Percentiles rank a stretch among this genome's conserved stretches.
These are phyloP conservation scores for Termitomyces sp. DNA, from an alignment of 768 basidiomycete genomes.

Conservation along the genomic window DNA sequence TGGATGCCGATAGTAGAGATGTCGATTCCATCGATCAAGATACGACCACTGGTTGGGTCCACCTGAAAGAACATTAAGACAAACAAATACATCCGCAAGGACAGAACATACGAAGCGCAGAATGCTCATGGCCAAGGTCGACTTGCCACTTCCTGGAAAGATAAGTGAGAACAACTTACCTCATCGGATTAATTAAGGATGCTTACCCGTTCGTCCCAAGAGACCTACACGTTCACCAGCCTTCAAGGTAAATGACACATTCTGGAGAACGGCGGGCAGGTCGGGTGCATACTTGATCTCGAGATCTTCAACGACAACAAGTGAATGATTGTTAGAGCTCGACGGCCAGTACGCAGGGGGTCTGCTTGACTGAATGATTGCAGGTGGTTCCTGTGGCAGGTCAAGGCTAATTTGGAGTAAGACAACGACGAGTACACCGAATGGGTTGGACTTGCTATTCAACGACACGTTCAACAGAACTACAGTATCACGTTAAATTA, in stretches of 20 bases:
- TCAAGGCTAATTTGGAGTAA: conserved; percentile 39
- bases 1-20: conserved; percentile 81
- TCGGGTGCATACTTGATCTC: conserved; percentile 82
- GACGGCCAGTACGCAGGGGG: conserved; percentile 95
- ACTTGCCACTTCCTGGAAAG: conserved; percentile 64
- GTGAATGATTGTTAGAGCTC: conserved; percentile 46
- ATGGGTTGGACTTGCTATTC: conserved; percentile 55
- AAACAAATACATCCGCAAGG: not conserved
- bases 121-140: conserved; percentile 82
- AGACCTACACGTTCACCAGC: conserved; percentile 75
- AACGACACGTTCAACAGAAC: conserved; percentile 86
- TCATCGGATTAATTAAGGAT: not conserved
- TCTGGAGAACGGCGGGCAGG: conserved; percentile 73
- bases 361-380: conserved; percentile 64
- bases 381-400: conserved; percentile 82
- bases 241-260: conserved; percentile 67
- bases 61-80: conserved; percentile 33
- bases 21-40: conserved; percentile 85
- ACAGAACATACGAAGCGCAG: conserved; percentile 62
- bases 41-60: conserved; percentile 71
- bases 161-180: not conserved
- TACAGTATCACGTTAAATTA: conserved; percentile 21
- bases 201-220: conserved; percentile 66
- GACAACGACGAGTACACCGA: not conserved
- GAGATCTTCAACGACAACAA: conserved; percentile 71